These are phyloP conservation scores for Teunomyces funiuensis DNA, from an alignment of 805 yeast genomes.

Conservation along the genomic window DNA sequence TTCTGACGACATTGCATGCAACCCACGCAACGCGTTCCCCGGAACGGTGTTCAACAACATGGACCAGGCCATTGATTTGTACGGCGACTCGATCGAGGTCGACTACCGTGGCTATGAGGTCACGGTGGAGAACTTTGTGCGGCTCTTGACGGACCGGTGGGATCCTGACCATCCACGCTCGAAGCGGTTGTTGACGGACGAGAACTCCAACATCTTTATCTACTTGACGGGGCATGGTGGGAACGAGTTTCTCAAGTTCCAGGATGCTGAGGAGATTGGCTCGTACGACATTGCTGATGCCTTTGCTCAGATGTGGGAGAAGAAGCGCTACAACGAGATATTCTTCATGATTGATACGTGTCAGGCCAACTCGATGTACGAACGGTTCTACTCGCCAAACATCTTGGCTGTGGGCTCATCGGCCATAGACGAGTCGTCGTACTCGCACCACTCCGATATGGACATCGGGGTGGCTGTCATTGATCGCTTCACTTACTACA, in stretches of 20 bases:
- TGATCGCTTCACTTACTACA: constrained; percentile 92
- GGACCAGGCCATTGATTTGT: constrained; percentile 87
- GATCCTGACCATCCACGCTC: constrained; percentile 91
- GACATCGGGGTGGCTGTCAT: constrained; percentile 98
- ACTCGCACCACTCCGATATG: constrained; percentile 92
- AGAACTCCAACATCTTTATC: constrained; percentile 87
- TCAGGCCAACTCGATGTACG: constrained; percentile 97
- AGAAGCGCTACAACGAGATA: constrained; percentile 91
- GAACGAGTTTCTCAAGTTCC: constrained; percentile 93
- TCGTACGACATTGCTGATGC: constrained; percentile 97
- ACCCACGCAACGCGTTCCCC: constrained; percentile 92
- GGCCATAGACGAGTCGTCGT: constrained; percentile 81
- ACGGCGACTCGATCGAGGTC: constrained; percentile 93
- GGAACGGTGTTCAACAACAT: constrained; percentile 94
- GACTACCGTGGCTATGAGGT: constrained; percentile 98
- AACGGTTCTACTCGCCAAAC: constrained; percentile 88
- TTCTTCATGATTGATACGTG: constrained; percentile 98
- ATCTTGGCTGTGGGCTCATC: constrained; percentile 92
- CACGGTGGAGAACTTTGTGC: constrained; percentile 93
- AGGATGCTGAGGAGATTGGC: constrained; percentile 97
- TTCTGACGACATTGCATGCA: constrained; percentile 96
- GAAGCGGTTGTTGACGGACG: constrained; percentile 88
- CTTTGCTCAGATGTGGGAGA: constrained; percentile 94
- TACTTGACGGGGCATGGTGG: constrained; percentile 99
- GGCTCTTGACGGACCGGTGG: constrained; percentile 94